Percentiles rank a stretch among this genome's conserved stretches.
These are phyloP conservation scores for Gautieria morchelliformis DNA, from an alignment of 768 basidiomycete genomes.

Conservation along the genomic window DNA sequence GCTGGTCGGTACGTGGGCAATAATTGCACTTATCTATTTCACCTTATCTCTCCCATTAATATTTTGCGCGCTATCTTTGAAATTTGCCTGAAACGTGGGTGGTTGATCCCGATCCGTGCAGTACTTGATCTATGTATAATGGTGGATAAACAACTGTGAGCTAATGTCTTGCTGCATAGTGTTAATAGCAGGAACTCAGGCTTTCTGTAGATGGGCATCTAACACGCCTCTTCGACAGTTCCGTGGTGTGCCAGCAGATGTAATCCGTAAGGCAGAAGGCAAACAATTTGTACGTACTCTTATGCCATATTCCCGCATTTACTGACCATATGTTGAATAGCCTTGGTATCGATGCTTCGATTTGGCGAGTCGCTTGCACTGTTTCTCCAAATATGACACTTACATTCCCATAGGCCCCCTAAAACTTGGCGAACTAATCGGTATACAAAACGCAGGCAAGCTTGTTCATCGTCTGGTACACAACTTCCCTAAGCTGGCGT, in stretches of 20 bases:
- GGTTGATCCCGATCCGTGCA: conserved; percentile 88
- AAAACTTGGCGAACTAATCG: conserved; percentile 92
- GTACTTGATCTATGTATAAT: conserved; percentile 94
- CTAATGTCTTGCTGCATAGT: conserved; percentile 2
- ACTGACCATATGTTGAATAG: conserved; percentile 24
- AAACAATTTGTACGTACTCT: conserved; percentile 80
- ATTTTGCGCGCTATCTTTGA: conserved; percentile 96
- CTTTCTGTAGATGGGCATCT: conserved; percentile 75
- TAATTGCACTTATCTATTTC: not conserved
- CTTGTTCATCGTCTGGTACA: conserved; percentile 91
- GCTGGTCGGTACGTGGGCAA: conserved; percentile 61
- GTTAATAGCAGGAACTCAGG: conserved; percentile 4
- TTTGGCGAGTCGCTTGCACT: conserved; percentile 32
- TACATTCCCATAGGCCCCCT: conserved; percentile 44
- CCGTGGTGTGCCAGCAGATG: conserved; percentile 78
- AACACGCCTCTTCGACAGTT: conserved; percentile 98
- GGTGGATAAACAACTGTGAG: conserved; percentile 79
- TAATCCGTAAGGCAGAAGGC: conserved; percentile 84
- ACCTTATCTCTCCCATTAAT: conserved; percentile 24
- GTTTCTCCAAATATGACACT: not conserved
- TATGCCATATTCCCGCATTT: not conserved
- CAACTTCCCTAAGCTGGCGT: conserved; percentile 92
- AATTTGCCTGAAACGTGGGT: conserved; percentile 96
- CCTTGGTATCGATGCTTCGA: conserved; percentile 98
- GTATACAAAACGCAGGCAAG: conserved; percentile 86